Evolutionary conservation across 805 yeast genomes (phyloP), one percentile per base, ranked within the genome.

Genomic region (Hermanozyma aechmeae): DNA sequence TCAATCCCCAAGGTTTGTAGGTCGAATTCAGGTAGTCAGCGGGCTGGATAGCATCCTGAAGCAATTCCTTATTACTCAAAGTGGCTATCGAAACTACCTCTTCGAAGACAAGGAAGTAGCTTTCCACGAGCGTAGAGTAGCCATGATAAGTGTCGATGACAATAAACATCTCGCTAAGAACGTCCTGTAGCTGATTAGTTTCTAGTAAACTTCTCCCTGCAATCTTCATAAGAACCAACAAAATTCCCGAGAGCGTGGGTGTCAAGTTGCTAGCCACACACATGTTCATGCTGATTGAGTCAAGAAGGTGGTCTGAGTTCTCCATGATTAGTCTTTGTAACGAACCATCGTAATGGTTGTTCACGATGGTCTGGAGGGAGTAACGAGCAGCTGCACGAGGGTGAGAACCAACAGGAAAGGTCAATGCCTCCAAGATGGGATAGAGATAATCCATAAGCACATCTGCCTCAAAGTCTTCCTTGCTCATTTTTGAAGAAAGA

Each of bases 111-210:
- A 65, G 53, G 37, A 86, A 81, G 34, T 84, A 77, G 2, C 84
- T 83, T 33, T 77, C 77, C 30, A 83, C 76, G 12, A 92, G 56
- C 11, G 65, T 60, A 2, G 76, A 58, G 50, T 89, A 89, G 0
- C 89, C 93, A 53, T 87, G 95, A 45, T 79, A 89, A 30, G 76
- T 63, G 53, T 89, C 97, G 28, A 89, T 61, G 20, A 87, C 56
- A 13, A 77, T 72, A 50, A 89, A 85, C 37, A 85, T 67, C 3
- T 86, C 73, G 27, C 75, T 70, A 13, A 89, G 58, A 1, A 89
- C 64, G 50, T 89, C 97, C 28, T 65, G 71, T 29, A 89, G 62
- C 34, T 75, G 83, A 33, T 60, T 59, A 7, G 48, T 38, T 18
- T 67, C 63, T 10, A 85, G 57, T 15, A 85, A 58, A 17, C 69